phyloP scores from a whole-genome alignment of 108 stramenopile species.

The Cyclostephanos invisitatus region DNA sequence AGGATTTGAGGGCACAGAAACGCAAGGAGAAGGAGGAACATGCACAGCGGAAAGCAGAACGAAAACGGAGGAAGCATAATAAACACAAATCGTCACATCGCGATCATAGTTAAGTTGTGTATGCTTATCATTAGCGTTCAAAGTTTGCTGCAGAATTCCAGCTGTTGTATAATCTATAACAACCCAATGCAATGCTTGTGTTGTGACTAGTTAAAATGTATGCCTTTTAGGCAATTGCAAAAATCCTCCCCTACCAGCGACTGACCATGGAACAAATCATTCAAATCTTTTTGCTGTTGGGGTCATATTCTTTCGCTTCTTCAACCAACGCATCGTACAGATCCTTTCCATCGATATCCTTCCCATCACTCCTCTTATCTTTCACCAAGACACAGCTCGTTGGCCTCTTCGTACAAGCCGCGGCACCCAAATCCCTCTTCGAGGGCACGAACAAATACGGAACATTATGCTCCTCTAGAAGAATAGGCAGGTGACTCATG shows the following conservation, averaged over 20 bases:
- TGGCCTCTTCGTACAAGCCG: conserved; percentile 96
- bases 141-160: not conserved
- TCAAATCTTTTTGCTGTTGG: conserved; percentile 29
- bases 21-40: conserved; percentile 53
- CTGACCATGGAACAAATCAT: not conserved
- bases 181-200: not conserved
- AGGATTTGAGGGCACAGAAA: conserved; percentile 52
- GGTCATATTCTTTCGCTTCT: conserved; percentile 86
- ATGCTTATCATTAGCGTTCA: not conserved
- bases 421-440: conserved; percentile 96
- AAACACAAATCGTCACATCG: conserved; percentile 10
- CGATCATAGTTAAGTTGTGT: conserved; percentile 1
- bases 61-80: conserved; percentile 42
- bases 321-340: conserved; percentile 84
- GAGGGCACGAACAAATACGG: conserved; percentile 97
- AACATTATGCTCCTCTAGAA: conserved; percentile 94
- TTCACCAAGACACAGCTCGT: conserved; percentile 94
- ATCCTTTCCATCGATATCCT: conserved; percentile 83
- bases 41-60: conserved; percentile 34
- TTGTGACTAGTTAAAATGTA: not conserved
- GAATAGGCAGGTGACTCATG: conserved; percentile 90
- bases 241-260: not conserved
- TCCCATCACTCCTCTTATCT: conserved; percentile 54
- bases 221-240: not conserved
- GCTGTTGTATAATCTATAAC: not conserved